Percentiles rank a stretch among this genome's conserved stretches.
Evolutionary conservation across 192 early-diverging fungal species (phyloP).

Genomic region (Coemansia sp.): DNA sequence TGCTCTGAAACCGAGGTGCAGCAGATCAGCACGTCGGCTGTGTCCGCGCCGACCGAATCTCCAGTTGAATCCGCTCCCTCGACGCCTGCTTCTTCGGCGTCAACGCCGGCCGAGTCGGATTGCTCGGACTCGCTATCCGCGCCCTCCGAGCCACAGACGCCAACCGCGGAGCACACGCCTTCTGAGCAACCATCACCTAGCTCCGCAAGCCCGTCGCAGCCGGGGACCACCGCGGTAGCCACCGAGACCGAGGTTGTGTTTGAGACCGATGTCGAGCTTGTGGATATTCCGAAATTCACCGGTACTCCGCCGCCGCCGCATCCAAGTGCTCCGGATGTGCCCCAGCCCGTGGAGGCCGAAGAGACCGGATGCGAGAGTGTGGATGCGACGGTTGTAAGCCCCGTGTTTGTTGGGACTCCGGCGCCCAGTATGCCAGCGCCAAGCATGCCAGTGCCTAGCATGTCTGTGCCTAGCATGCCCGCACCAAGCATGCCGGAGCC

Average conservation of each 20-base stretch:
- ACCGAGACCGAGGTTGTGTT: not conserved
- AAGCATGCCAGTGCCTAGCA: too few relatives aligned
- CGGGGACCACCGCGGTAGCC: not conserved
- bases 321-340: not conserved
- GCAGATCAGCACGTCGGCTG: not conserved
- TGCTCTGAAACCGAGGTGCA: not conserved
- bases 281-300: not conserved
- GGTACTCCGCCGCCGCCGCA: conserved; percentile 10
- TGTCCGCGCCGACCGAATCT: too few relatives aligned
- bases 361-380: too few relatives aligned
- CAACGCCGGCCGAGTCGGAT: not conserved
- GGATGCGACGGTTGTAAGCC: not conserved
- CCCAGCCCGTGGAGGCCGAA: not conserved
- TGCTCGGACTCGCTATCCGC: too few relatives aligned
- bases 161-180: conserved; percentile 10
- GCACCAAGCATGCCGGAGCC: too few relatives aligned
- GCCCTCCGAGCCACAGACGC: not conserved
- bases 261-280: not conserved
- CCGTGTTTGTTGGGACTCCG: not conserved
- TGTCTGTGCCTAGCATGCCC: too few relatives aligned
- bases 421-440: too few relatives aligned
- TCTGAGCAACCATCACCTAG: not conserved
- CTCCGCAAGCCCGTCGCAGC: conserved; percentile 1
- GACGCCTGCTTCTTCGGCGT: not conserved
- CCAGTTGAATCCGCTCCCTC: not conserved